Percentiles rank a stretch among this genome's conserved stretches.
Evolutionary conservation across 148 eudicot species (phyloP).

Genomic region (Fallopia convolvulus): DNA sequence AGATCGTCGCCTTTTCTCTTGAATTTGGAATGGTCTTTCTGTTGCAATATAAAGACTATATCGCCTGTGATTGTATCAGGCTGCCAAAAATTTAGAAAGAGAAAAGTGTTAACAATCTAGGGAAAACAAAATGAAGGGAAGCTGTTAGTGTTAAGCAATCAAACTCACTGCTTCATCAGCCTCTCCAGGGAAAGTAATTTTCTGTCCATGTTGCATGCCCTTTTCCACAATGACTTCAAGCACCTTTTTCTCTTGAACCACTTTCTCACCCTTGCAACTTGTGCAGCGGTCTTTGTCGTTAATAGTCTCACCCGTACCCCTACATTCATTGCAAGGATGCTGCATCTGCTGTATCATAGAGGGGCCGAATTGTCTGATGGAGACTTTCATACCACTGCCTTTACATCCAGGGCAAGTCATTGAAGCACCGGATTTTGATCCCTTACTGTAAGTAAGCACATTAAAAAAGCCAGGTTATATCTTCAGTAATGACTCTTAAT

Average conservation of each 20-base stretch:
- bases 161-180: constrained; percentile 70
- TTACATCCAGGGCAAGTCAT: constrained; percentile 58
- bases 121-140: neutral
- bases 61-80: constrained; percentile 14
- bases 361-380: constrained; percentile 61
- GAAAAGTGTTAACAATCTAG: neutral
- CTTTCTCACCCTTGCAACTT: constrained; percentile 71
- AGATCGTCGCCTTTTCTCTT: constrained; percentile 76
- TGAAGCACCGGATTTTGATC: constrained; percentile 76
- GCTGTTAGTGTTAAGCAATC: neutral
- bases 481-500: no score
- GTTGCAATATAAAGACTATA: constrained; percentile 41
- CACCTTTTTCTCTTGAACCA: constrained; percentile 59
- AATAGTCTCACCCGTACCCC: constrained; percentile 62
- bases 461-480: neutral
- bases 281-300: constrained; percentile 56
- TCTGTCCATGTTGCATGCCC: constrained; percentile 73
- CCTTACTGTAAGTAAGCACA: constrained; percentile 34
- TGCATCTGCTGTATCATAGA: constrained; percentile 75
- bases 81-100: constrained; percentile 11
- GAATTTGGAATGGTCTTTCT: constrained; percentile 64
- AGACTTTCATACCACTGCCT: constrained; percentile 63
- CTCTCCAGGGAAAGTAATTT: constrained; percentile 63
- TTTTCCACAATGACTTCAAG: constrained; percentile 61
- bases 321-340: constrained; percentile 70